These are phyloP conservation scores for Hanseniaspora meyeri DNA, from an alignment of 805 yeast species.

Conservation along the genomic window DNA sequence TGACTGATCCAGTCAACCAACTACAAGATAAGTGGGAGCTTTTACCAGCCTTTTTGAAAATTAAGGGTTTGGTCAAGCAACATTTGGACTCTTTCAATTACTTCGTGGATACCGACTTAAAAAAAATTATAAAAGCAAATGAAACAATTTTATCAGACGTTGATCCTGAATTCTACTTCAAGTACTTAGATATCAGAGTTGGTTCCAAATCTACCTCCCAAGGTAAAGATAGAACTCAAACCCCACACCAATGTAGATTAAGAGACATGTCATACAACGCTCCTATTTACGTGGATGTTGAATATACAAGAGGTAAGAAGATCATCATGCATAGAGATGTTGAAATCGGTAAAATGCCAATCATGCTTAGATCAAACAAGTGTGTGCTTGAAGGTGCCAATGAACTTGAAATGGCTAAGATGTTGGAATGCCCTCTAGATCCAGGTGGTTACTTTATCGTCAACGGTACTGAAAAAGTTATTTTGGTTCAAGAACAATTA, in stretches of 20 bases:
- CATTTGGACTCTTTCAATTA: conserved; percentile 97
- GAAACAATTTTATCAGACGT: conserved; percentile 83
- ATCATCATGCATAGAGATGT: conserved; percentile 80
- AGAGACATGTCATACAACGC: conserved; percentile 92
- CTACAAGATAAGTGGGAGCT: conserved; percentile 96
- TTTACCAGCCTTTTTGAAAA: conserved; percentile 87
- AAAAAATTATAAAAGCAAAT: conserved; percentile 85
- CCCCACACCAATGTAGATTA: conserved; percentile 91
- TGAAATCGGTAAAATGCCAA: conserved; percentile 97
- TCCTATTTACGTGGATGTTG: conserved; percentile 92
- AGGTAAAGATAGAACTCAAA: conserved; percentile 47
- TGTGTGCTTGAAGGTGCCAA: conserved; percentile 72
- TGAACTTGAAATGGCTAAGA: conserved; percentile 72
- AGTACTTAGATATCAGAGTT: conserved; percentile 83
- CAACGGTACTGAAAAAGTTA: conserved; percentile 95
- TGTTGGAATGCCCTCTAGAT: conserved; percentile 91
- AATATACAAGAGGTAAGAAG: conserved; percentile 88
- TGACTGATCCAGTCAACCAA: conserved; percentile 79
- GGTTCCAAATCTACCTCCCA: conserved; percentile 59
- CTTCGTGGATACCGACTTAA: conserved; percentile 85
- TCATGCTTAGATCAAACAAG: conserved; percentile 87
- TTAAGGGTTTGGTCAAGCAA: conserved; percentile 92
- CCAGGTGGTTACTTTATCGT: conserved; percentile 98
- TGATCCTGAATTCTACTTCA: conserved; percentile 91
- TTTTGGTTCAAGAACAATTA: conserved; percentile 90